phyloP scores from a whole-genome alignment of 2,329 filamentous ascomycete genomes.

The Zalaria obscura region DNA sequence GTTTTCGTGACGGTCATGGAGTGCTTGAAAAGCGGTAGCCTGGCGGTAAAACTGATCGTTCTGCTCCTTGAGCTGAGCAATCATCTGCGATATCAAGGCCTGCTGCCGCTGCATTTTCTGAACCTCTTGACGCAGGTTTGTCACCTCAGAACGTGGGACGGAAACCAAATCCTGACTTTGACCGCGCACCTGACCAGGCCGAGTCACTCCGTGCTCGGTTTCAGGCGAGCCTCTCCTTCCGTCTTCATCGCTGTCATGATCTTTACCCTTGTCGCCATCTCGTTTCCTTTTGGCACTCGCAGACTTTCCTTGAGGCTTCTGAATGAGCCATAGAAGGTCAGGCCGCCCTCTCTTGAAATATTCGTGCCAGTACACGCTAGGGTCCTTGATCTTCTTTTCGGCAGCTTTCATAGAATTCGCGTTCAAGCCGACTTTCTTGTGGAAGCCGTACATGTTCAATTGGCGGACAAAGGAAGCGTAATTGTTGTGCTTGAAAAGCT shows the following conservation, averaged over 20 bases:
- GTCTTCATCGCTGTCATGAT: slow-evolving; percentile 56
- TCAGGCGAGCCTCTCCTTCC: slow-evolving; percentile 22
- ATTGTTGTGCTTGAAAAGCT: slow-evolving; percentile 68
- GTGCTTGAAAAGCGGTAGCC: slow-evolving; percentile 73
- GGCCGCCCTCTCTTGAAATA: slow-evolving; percentile 90
- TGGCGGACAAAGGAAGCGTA: slow-evolving; percentile 66
- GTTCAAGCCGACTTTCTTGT: slow-evolving; percentile 52
- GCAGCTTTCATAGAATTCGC: slow-evolving; percentile 97
- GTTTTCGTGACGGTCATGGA: slow-evolving; percentile 93
- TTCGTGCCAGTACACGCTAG: slow-evolving; percentile 94
- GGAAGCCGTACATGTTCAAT: slow-evolving; percentile 44
- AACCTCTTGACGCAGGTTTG: slow-evolving; percentile 65
- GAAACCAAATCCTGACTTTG: slow-evolving; percentile 30
- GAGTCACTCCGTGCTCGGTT: slow-evolving; percentile 22
- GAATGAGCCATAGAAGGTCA: slow-evolving; percentile 88
- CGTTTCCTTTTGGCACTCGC: slow-evolving; percentile 32
- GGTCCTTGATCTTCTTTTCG: slow-evolving; percentile 83
- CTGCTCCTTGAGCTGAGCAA: slow-evolving; percentile 66
- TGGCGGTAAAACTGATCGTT: slow-evolving; percentile 82
- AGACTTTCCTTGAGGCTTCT: slow-evolving; percentile 71
- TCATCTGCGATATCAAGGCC: slow-evolving; percentile 68
- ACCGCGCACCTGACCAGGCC: slow-evolving; percentile 7
- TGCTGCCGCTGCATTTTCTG: slow-evolving; percentile 75
- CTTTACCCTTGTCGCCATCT: slow-evolving; percentile 49
- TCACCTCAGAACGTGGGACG: slow-evolving; percentile 58